Base-by-base conservation (phyloP, 495 filamentous ascomycete species). In the Aspergillus kassunensis region DNA sequence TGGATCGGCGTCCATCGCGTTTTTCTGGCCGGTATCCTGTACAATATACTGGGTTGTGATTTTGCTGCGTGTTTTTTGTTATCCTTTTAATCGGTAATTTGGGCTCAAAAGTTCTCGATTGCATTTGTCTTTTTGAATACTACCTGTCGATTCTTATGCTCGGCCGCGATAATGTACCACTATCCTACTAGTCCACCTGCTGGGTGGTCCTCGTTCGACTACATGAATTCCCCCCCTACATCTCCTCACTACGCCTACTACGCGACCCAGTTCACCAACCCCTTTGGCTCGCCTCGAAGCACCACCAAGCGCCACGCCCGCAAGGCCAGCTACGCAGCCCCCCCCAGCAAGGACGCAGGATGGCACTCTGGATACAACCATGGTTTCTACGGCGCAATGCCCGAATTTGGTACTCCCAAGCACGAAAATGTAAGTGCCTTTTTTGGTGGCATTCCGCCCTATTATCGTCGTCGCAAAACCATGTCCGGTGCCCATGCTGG, bases 341-440 rank as follows among this genome's bases (percentile, higher is more conserved):
- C 73, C 12, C 30, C 44, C 30, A 46, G 44, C 56, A 69, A 66
- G 49, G 67, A 69, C 29, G 49, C 65, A n/a, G 66, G 66, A 51
- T 77, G 69, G 65, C 65, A 74, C 52, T 61, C 74, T 41, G 62
- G 55, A 27, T 73, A 73, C 51, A 53, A 64, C 36, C 60, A 61
- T 20, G 45, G 57, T 29, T 72, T 68, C 62, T 76, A 79, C 60
- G 70, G 74, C 36, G 54, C 71, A 33, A 65, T 67, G 57, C 76
- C 75, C 51, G 72, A 78, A 49, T 74, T 75, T 66, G 64, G 65
- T 62, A 67, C 72, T 52, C 72, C 71, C 65, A 72, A 78, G 73
- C 71, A 78, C 75, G 75, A 79, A 62, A 67, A 73, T 80, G 77
- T 80, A 78, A 80, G 77, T 80, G 75, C 73, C 71, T 69, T 61